Base-by-base conservation (phyloP, 2,329 filamentous ascomycete genomes). In the Ophiocordyceps camponoti-leonardi region DNA sequence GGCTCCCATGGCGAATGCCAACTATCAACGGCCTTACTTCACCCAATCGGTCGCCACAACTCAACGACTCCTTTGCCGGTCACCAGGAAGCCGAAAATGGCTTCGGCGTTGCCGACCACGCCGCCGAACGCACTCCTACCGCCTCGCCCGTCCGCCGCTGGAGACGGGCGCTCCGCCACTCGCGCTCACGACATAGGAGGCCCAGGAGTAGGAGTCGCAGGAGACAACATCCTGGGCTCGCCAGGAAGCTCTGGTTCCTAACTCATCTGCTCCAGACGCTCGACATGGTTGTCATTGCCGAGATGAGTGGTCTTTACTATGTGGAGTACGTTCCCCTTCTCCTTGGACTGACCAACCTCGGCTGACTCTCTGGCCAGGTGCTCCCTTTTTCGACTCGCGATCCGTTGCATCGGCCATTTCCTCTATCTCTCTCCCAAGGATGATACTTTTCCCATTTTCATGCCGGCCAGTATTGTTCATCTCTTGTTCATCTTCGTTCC, bases 231-330 rank as follows among this genome's bases (percentile, higher is more conserved):
- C 61, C 64, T 44, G 59, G 70, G 51, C 60, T 75, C 54, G 60
- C 63, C 47, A 78, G 72, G 60, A 80, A 79, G 66, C 64, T 76
- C 46, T 62, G 74, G 50, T 78, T 81, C 56, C 61, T 80, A 52
- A 73, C 68, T 39, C 71, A 78, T 52, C 65, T 83, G 49, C 71
- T 79, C 52, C 66, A 67, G 54, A 75, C 69, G 49, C 64, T 83
- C 48, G 79, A 83, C 62, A 70, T 73, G 53, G 55, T 81, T 42
- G 71, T 81, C 43, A 79, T 78, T 58, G 73, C 72, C 39, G 77
- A 83, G 63, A 64, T 83, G 47, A 79, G 75, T 54, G 68, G 72
- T 41, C 53, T 83, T 52, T 83, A 83, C 58, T 83, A 82, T 58
- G 77, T 83, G 72, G 79, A 83, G 79, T 83, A 66, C 46, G 72